Evolutionary conservation across 2,329 filamentous ascomycete genomes (phyloP).

Genomic region (Xylariales sp.): DNA sequence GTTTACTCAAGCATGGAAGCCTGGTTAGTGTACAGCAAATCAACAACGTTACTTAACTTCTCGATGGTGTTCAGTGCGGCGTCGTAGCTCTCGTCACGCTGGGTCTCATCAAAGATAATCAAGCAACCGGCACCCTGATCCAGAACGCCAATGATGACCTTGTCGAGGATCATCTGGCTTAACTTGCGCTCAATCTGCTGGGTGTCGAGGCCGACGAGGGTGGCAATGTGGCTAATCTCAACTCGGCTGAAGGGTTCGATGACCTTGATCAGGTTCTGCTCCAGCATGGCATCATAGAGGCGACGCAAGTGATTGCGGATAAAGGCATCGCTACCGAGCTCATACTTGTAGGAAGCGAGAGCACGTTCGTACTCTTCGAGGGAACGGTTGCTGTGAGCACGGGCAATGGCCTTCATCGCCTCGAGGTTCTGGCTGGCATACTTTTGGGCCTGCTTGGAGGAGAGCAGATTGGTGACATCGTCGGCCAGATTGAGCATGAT

Average conservation of each 20-base stretch:
- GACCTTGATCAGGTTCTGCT: constrained; percentile 99
- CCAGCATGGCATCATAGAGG: constrained; percentile 96
- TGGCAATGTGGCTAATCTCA: constrained; percentile 93
- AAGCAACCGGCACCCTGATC: constrained; percentile 97
- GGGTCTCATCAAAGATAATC: constrained; percentile 94
- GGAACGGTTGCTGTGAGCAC: constrained; percentile 90
- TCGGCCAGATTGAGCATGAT: constrained; percentile 98
- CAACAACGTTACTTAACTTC: constrained; percentile 94
- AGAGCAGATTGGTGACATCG: constrained; percentile 92
- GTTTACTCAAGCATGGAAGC: constrained; percentile 85
- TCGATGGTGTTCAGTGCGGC: constrained; percentile 91
- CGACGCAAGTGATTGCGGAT: constrained; percentile 95
- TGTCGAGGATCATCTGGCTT: constrained; percentile 99
- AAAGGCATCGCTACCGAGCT: constrained; percentile 91
- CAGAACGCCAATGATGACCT: constrained; percentile 95
- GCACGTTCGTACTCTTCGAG: constrained; percentile 96
- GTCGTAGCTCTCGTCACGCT: constrained; percentile 90
- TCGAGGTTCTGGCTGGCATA: constrained; percentile 95
- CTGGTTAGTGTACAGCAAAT: constrained; percentile 96
- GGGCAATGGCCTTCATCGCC: constrained; percentile 97
- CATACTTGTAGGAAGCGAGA: constrained; percentile 83
- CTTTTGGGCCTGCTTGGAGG: constrained; percentile 93
- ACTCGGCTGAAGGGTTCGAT: constrained; percentile 98
- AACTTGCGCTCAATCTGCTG: constrained; percentile 97
- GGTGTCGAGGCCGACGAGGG: constrained; percentile 95